phyloP scores from a whole-genome alignment of 495 filamentous ascomycete genomes.

The Evernia prunastri region DNA sequence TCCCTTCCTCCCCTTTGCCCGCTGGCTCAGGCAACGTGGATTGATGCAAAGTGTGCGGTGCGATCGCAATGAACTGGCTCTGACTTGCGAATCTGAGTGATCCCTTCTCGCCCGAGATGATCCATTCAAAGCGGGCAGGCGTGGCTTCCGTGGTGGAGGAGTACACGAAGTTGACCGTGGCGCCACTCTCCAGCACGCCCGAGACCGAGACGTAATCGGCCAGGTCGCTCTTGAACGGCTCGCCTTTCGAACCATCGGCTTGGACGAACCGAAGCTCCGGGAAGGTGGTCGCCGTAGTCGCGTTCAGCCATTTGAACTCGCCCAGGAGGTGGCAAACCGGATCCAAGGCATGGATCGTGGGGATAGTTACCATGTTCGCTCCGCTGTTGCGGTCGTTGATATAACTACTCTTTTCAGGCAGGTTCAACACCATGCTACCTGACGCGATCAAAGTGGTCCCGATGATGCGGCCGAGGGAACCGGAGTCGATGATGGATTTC shows the following conservation, averaged over 20 bases:
- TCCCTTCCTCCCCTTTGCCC: neutral
- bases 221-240: slow-evolving; percentile 5
- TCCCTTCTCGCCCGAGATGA: slow-evolving; percentile 49
- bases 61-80: slow-evolving; percentile 1
- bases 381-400: slow-evolving; percentile 18
- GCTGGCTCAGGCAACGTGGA: neutral
- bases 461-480: slow-evolving; percentile 17
- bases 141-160: slow-evolving; percentile 5
- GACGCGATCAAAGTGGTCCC: slow-evolving; percentile 11
- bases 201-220: slow-evolving; percentile 14
- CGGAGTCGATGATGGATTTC: slow-evolving; percentile 21
- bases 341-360: slow-evolving; percentile 16
- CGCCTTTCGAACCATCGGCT: slow-evolving; percentile 7
- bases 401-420: slow-evolving; percentile 6
- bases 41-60: slow-evolving; percentile 11
- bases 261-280: slow-evolving; percentile 14
- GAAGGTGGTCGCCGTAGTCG: slow-evolving; percentile 4
- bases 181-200: slow-evolving; percentile 13
- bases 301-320: slow-evolving; percentile 16
- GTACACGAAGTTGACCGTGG: slow-evolving; percentile 6
- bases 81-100: slow-evolving; percentile 44
- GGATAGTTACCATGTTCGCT: slow-evolving; percentile 15
- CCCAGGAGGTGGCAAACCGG: slow-evolving; percentile 17
- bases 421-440: neutral
- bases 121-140: slow-evolving; percentile 41